phyloP scores from a whole-genome alignment of 1,284 basidiomycete genomes.

The Termitomyces sp. region DNA sequence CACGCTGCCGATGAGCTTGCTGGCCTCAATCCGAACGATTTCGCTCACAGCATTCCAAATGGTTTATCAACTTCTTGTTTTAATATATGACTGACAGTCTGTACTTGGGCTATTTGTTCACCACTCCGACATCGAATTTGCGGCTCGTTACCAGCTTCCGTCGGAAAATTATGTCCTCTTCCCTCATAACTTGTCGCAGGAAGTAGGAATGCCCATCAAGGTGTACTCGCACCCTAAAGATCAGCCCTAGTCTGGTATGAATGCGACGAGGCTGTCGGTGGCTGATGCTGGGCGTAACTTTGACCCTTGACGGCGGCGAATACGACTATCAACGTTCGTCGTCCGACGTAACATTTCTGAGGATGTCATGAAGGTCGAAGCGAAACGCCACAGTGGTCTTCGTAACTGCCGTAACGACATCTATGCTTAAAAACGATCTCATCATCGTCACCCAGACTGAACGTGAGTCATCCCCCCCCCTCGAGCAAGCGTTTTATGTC shows the following conservation, averaged over 20 bases:
- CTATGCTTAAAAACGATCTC: background rate
- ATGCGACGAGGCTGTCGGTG: background rate
- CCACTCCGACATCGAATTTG: slow-evolving; percentile 98
- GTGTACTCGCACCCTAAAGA: slow-evolving; percentile 39
- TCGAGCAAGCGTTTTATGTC: background rate
- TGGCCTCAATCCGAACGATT: slow-evolving; percentile 63
- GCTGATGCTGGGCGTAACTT: background rate
- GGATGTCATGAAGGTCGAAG: background rate
- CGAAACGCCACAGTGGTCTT: background rate
- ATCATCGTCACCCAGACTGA: background rate
- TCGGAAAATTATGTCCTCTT: slow-evolving; percentile 92
- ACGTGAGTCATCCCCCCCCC: background rate
- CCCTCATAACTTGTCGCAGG: slow-evolving; percentile 95
- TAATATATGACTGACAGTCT: slow-evolving; percentile 97
- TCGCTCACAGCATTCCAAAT: slow-evolving; percentile 77
- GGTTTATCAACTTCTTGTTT: slow-evolving; percentile 94
- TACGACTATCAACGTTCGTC: background rate
- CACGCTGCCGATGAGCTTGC: slow-evolving; percentile 62
- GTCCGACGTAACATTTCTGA: background rate
- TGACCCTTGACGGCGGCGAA: background rate
- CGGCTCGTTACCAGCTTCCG: slow-evolving; percentile 93
- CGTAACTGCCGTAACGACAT: background rate
- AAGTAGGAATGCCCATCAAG: slow-evolving; percentile 98
- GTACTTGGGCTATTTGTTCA: slow-evolving; percentile 97
- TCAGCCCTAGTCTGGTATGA: background rate